Percentiles rank a stretch among this genome's conserved stretches.
phyloP scores from a whole-genome alignment of 805 yeast species.

The Schizosaccharomyces octosporus region DNA sequence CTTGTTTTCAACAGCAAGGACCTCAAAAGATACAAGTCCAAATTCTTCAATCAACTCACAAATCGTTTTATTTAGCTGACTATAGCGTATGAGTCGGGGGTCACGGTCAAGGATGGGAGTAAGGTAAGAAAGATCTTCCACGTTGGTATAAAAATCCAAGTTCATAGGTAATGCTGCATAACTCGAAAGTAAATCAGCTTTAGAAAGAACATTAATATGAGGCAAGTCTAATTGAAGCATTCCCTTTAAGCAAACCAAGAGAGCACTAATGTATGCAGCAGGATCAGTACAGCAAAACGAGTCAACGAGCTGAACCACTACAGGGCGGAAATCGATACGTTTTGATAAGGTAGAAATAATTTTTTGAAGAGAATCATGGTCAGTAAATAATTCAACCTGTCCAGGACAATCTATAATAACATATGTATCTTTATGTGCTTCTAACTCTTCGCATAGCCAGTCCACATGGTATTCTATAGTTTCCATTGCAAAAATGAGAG shows the following conservation, averaged over 20 bases:
- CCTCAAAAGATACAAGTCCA: constrained; percentile 69
- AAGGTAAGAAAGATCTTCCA: constrained; percentile 51
- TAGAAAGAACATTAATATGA: constrained; percentile 75
- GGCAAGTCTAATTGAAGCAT: constrained; percentile 88
- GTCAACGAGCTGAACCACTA: constrained; percentile 66
- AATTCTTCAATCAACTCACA: constrained; percentile 72
- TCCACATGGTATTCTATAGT: constrained; percentile 6
- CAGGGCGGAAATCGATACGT: constrained; percentile 7
- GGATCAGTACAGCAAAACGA: constrained; percentile 63
- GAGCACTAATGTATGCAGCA: constrained; percentile 62
- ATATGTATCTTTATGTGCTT: constrained; percentile 24
- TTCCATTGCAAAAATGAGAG: constrained; percentile 71
- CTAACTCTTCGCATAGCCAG: constrained; percentile 28
- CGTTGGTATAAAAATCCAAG: constrained; percentile 75
- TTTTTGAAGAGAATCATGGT: constrained; percentile 44
- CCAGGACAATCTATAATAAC: constrained; percentile 76
- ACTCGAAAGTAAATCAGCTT: constrained; percentile 54
- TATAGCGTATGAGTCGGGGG: constrained; percentile 33
- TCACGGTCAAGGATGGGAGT: constrained; percentile 49
- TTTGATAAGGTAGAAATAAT: constrained; percentile 22
- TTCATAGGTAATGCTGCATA: constrained; percentile 39
- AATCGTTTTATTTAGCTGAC: constrained; percentile 46
- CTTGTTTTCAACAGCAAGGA: constrained; percentile 74
- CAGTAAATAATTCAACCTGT: constrained; percentile 85
- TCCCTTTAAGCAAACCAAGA: constrained; percentile 58